These are phyloP conservation scores for Penicillium concentricum DNA, from an alignment of 2,329 filamentous ascomycete species.

Conservation along the genomic window DNA sequence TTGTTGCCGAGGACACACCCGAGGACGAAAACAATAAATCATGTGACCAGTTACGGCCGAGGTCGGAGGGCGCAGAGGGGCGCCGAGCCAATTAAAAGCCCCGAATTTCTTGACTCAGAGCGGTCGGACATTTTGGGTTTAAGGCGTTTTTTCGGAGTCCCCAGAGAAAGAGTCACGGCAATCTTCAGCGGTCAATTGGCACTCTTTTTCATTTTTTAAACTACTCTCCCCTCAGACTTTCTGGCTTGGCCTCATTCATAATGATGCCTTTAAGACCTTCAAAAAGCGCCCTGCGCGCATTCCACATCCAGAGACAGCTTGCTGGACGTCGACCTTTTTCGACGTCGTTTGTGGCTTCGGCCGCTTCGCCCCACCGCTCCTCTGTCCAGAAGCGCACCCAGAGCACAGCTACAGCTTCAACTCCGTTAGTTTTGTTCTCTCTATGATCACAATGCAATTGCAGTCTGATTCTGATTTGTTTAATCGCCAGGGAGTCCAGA, in stretches of 20 bases:
- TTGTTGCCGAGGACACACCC: slow-evolving; percentile 3
- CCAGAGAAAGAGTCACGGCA: slow-evolving; percentile 21
- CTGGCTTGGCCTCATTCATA: slow-evolving; percentile 39
- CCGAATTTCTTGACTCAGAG: slow-evolving; percentile 26
- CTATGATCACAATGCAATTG: slow-evolving; percentile 13
- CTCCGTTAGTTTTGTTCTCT: slow-evolving; percentile 50
- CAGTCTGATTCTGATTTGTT: slow-evolving; percentile 7
- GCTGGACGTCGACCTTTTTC: slow-evolving; percentile 44
- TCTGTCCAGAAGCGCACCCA: slow-evolving; percentile 45
- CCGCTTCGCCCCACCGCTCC: slow-evolving; percentile 48
- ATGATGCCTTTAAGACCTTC: slow-evolving; percentile 55
- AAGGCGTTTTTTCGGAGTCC: slow-evolving; percentile 21
- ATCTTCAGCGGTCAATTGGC: slow-evolving; percentile 25
- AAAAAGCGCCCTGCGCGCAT: slow-evolving; percentile 48
- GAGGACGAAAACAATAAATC: slow-evolving; percentile 8
- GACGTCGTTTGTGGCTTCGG: slow-evolving; percentile 44
- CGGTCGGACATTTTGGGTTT: slow-evolving; percentile 23
- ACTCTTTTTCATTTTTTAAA: slow-evolving; percentile 19
- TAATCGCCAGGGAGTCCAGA: slow-evolving; percentile 51
- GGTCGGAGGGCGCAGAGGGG: slow-evolving; percentile 29
- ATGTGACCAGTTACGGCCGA: slow-evolving; percentile 26
- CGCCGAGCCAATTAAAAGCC: slow-evolving; percentile 24
- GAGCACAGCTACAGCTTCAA: slow-evolving; percentile 51
- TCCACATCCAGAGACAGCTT: slow-evolving; percentile 44
- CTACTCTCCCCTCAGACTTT: slow-evolving; percentile 18